Conservation (phyloP, 139 green algal genomes). For the Chlamydomonas eustigma region DNA sequence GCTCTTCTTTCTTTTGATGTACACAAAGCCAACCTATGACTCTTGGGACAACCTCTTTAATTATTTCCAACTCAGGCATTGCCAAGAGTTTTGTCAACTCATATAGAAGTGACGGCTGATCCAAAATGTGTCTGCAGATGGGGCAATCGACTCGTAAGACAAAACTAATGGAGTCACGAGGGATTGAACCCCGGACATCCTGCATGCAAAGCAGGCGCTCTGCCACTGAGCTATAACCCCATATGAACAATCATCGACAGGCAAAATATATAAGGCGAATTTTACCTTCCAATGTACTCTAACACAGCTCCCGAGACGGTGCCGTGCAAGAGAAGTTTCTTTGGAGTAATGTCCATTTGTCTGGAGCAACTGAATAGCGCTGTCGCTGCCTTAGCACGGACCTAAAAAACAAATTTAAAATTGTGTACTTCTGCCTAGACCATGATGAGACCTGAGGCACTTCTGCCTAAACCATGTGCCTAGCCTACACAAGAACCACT, state of each 20-base stretch:
- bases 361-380: conserved; percentile 14
- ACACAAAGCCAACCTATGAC: conserved; percentile 33
- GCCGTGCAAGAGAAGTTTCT: conserved; percentile 22
- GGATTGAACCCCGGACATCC: neutral
- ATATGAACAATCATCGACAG: neutral
- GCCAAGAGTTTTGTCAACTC: conserved; percentile 24
- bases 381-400: conserved; percentile 17
- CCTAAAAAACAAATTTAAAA: conserved; percentile 16
- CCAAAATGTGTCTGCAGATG: neutral
- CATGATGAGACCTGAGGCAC: too few species aligned
- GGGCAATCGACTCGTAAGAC: neutral
- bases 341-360: neutral
- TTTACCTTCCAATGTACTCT: conserved; percentile 14
- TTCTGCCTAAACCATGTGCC: too few species aligned
- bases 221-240: neutral
- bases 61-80: conserved; percentile 6
- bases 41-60: conserved; percentile 15
- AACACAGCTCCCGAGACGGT: conserved; percentile 7
- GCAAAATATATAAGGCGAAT: too few species aligned
- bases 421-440: too few species aligned
- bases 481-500: too few species aligned
- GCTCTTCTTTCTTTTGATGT: neutral
- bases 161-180: neutral
- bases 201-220: neutral
- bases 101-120: conserved; percentile 20